Conservation (phyloP, 257 asterid genomes). For the Nicotiana knightiana region DNA sequence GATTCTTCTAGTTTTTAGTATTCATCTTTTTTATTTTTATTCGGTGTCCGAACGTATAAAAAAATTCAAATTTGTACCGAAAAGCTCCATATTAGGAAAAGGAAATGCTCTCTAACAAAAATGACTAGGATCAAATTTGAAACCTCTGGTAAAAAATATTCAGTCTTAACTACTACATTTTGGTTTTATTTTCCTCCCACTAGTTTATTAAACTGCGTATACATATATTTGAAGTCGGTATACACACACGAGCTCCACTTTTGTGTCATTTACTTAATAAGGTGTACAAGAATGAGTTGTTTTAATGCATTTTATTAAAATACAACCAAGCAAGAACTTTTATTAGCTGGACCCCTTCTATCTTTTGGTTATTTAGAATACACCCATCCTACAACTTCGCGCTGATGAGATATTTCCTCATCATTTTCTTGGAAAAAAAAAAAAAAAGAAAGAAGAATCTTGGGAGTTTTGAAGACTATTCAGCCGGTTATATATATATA, state of each 20-base stretch:
- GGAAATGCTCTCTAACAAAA: too few species aligned
- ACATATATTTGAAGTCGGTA: background rate
- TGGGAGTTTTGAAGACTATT: too few species aligned
- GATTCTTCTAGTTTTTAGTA: background rate
- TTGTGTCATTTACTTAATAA: background rate
- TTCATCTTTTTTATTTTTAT: too few species aligned
- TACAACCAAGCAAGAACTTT: slow-evolving; percentile 5
- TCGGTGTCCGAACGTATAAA: accelerated
- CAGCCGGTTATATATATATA: too few species aligned
- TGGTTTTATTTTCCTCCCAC: background rate
- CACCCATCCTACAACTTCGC: too few species aligned
- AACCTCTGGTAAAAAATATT: too few species aligned
- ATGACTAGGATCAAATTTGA: accelerated
- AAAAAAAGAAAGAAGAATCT: too few species aligned
- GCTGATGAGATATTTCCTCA: too few species aligned
- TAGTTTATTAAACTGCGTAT: background rate
- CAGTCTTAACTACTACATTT: background rate
- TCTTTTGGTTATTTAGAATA: background rate
- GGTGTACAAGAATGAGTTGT: background rate
- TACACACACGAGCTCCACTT: slow-evolving; percentile 12
- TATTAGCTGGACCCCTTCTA: background rate
- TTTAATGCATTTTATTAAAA: background rate
- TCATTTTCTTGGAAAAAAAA: too few species aligned
- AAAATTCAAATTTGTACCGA: too few species aligned
- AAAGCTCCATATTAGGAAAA: too few species aligned